Base-by-base conservation (phyloP, 441 rosid species). In the Jatropha multifida region DNA sequence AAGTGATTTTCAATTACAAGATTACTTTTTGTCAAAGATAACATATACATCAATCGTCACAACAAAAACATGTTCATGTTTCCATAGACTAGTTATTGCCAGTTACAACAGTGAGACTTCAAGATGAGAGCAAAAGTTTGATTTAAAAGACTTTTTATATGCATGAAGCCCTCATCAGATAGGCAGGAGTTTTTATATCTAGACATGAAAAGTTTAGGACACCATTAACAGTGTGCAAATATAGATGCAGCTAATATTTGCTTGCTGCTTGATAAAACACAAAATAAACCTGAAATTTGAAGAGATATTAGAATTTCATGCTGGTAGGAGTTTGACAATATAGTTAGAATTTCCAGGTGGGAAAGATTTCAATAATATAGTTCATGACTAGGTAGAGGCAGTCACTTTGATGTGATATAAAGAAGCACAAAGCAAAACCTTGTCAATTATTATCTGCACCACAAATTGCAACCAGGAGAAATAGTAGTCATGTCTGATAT, bases 21-120 rank as follows among this genome's bases (percentile, higher is more conserved):
- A 44, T 18, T 63, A 17, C 69, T 62, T 38, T 23, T 65, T 20
- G n/a, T 63, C 70, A 72, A 65, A 74, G 60, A 71, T 52, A 64
- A 51, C 52, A 72, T 59, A 49, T 42, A 40, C 51, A 38, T 68
- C 68, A 49, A 37, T 46, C 51, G 40, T 68, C 71, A 73, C 49
- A 55, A 51, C 15, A 61, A 8, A 54, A 9, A 15, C 7, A 56
- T n/a, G 61, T 66, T 74, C 69, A 18, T 38, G 32, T n/a, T 69
- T 58, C 37, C 56, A 69, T 56, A 71, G 61, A 68, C 37, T 65
- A 68, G 11, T 49, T 46, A 72, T 38, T 65, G 11, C 60, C 18
- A 37, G 46, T 51, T 66, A 69, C 11, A 20, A 52, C 9, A 26
- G 14, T 65, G 46, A 68, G 37, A 73, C 20, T 68, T 63, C 13